Evolutionary conservation across 192 early-diverging fungal genomes (phyloP), one percentile per base, ranked within the genome.

Genomic region (Coemansia sp.): DNA sequence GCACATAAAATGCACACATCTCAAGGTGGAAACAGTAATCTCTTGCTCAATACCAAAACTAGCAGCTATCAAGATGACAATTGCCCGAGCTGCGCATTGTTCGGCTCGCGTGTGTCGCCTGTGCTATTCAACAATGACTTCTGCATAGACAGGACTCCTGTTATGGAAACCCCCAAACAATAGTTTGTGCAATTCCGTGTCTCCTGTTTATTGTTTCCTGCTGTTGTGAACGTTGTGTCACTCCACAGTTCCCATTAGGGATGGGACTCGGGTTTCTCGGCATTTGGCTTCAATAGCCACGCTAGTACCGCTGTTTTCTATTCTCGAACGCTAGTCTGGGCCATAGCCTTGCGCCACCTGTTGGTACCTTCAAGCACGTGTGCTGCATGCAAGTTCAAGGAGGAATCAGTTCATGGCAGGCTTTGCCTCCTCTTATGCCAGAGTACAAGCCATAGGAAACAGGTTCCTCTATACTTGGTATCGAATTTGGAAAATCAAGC

Each of bases 191-290:
- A 19, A 49, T 49, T 49, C 19, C 48, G 21, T 49, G 4, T 49
- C 19, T 19, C 19, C 48, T 19, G 19, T 21, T 21, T 19, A 9
- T 55, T 55, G 27, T 26, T 12, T 26, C 29, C 25, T 25, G 27
- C 19, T 22, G 12, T 35, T 54, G 5, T 55, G 25, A 6, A 16
- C 29, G 27, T 68, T 59, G 57, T 47, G 14, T 22, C 19, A 41
- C 70, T 66, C 70, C 70, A 62, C 64, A 65, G 23, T 61, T 59
- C 70, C 54, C 60, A 72, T 65, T 65, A 62, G 70, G 61, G 21
- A 66, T 49, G 38, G 37, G 29, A 56, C 53, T 31, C 53, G 53
- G 53, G 51, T 53, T 53, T 23, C 51, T 53, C 41, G 41, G 41
- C 11, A 16, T 45, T 45, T 45, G 41, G 14, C 9, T 45, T 45